phyloP scores from a whole-genome alignment of 1,284 basidiomycete species.

The Cystobasidium slooffiae region DNA sequence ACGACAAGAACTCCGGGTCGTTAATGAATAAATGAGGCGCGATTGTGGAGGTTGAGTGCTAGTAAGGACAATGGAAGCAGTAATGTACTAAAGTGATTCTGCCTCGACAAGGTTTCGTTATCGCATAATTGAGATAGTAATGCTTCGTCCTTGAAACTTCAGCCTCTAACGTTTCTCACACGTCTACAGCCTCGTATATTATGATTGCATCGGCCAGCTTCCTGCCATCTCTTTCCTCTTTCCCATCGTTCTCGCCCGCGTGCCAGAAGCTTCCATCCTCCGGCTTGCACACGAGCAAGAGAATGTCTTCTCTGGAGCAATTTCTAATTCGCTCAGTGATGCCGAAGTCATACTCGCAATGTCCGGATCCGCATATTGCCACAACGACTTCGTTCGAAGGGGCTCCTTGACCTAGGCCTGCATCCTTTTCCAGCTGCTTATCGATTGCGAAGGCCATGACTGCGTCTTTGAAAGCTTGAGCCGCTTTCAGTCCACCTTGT shows the following conservation, averaged over 20 bases:
- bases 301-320: constrained; percentile 6
- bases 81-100: background rate
- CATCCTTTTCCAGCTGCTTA: background rate
- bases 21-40: constrained; percentile 26
- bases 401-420: background rate
- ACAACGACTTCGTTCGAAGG: constrained; percentile 2
- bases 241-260: too few species aligned
- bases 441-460: constrained; percentile 40
- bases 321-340: constrained; percentile 29
- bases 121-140: background rate
- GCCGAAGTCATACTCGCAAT: constrained; percentile 40
- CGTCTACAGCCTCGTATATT: constrained; percentile 33
- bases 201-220: constrained; percentile 22
- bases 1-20: constrained; percentile 27
- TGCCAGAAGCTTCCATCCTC: constrained; percentile 26
- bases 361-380: constrained; percentile 36
- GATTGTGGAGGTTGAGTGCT: too few species aligned
- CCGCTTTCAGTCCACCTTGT: constrained; percentile 37
- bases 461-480: constrained; percentile 42
- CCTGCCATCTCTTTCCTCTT: background rate
- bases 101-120: too few species aligned
- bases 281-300: constrained; percentile 29
- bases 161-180: background rate
- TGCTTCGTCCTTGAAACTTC: background rate
- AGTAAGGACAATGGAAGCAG: background rate